A percentile compares a stretch with the other conserved stretches of the same genome.
Conservation (phyloP, 306 rosid genomes). For the Dicorynia guianensis region DNA sequence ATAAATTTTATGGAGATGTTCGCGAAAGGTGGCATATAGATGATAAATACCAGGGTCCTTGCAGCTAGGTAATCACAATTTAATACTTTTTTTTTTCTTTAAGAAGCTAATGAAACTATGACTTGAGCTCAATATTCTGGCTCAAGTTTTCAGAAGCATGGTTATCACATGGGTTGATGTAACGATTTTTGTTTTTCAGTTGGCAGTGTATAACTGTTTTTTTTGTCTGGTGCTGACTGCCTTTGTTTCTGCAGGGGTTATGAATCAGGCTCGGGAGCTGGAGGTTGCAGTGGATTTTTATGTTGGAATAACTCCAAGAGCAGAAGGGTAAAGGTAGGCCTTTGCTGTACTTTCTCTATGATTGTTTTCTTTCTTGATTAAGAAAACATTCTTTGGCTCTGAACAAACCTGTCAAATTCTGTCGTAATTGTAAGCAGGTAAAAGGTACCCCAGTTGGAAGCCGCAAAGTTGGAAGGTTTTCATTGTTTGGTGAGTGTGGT, state of each 20-base stretch:
- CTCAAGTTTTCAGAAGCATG: background rate
- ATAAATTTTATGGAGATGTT: constrained; percentile 18
- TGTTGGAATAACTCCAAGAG: constrained; percentile 76
- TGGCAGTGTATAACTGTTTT: background rate
- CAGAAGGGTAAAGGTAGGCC: constrained; percentile 70
- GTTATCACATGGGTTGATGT: constrained; percentile 1
- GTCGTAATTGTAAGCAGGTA: constrained; percentile 56
- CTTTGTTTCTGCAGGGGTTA: constrained; percentile 65
- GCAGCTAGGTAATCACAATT: background rate
- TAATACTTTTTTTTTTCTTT: background rate
- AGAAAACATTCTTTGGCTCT: constrained; percentile 23
- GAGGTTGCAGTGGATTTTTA: constrained; percentile 78
- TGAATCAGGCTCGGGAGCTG: constrained; percentile 75
- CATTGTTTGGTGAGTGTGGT: constrained; percentile 82
- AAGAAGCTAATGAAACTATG: background rate
- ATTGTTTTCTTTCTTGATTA: background rate
- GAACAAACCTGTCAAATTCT: constrained; percentile 17
- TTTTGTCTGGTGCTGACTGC: constrained; percentile 13
- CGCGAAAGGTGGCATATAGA: constrained; percentile 14
- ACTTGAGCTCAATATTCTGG: background rate
- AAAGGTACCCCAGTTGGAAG: constrained; percentile 64
- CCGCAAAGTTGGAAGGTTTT: constrained; percentile 58
- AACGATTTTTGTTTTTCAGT: background rate
- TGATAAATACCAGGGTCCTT: constrained; percentile 8
- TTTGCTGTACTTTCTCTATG: constrained; percentile 20